Conservation (phyloP, 2,329 filamentous ascomycete genomes). For the Aspergillus fischeri region DNA sequence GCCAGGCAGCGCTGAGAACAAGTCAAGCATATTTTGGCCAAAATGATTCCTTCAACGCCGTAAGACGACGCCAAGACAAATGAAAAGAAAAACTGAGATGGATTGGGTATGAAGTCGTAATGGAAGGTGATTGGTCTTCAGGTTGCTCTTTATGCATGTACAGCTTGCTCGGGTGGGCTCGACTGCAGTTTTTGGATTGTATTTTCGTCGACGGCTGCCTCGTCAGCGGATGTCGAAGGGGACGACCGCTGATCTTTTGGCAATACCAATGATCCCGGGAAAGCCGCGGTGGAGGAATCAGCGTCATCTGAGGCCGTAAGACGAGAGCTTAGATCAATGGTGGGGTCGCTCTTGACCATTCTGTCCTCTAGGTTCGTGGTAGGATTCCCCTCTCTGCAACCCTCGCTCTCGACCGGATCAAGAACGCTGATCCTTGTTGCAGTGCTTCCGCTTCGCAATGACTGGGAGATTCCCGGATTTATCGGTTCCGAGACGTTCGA, state of each 20-base stretch:
- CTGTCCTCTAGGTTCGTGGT: constrained; percentile 7
- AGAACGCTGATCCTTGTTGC: constrained; percentile 57
- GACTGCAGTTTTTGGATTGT: constrained; percentile 16
- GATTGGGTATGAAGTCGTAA: constrained; percentile 10
- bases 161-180: constrained; percentile 23
- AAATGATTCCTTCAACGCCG: background rate
- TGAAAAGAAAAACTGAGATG: background rate
- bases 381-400: constrained; percentile 21
- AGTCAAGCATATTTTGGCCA: background rate
- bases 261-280: constrained; percentile 1
- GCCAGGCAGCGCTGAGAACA: background rate
- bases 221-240: background rate
- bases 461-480: constrained; percentile 52
- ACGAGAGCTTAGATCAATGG: constrained; percentile 1
- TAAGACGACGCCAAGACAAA: background rate
- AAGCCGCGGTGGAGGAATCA: constrained; percentile 1
- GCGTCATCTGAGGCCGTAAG: constrained; percentile 1
- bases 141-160: constrained; percentile 21
- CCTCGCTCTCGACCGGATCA: constrained; percentile 20
- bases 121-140: constrained; percentile 2
- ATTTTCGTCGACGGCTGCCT: constrained; percentile 9
- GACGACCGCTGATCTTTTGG: constrained; percentile 6
- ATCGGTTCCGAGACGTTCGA: constrained; percentile 23
- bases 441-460: constrained; percentile 62
- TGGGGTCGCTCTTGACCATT: constrained; percentile 8